phyloP scores from a whole-genome alignment of 139 green algal species.

The Haematococcus sp. region DNA sequence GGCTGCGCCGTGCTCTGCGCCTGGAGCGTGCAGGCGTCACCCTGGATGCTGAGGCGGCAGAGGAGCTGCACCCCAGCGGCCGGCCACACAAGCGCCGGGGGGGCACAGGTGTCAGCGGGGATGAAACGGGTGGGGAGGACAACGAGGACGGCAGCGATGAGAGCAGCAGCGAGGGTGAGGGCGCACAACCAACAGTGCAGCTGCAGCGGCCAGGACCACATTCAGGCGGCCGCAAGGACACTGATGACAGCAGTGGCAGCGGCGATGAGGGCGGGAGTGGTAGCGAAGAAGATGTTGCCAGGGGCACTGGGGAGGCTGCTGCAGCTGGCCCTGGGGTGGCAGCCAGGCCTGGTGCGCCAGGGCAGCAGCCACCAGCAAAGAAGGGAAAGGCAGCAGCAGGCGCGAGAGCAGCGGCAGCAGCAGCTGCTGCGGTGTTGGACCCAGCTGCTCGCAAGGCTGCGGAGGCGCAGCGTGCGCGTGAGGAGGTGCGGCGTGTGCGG shows the following conservation, averaged over 20 bases:
- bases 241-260: too few relatives aligned
- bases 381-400: constrained; percentile 59
- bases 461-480: not conserved
- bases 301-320: not conserved
- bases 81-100: too few relatives aligned
- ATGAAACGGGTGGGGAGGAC: too few relatives aligned
- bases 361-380: constrained; percentile 67
- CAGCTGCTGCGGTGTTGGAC: not conserved
- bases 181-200: not conserved
- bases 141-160: constrained; percentile 1
- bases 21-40: constrained; percentile 55
- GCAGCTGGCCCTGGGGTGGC: constrained; percentile 7
- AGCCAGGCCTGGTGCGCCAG: too few relatives aligned
- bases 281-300: too few relatives aligned
- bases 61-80: not conserved
- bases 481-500: not conserved
- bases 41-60: constrained; percentile 4
- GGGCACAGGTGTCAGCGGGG: not conserved
- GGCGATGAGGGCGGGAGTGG: too few relatives aligned
- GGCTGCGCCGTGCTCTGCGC: constrained; percentile 53
- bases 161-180: constrained; percentile 10
- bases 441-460: not conserved
- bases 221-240: too few relatives aligned
- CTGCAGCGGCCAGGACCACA: too few relatives aligned
- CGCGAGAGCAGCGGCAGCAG: constrained; percentile 54